Evolutionary conservation across 2,329 filamentous ascomycete species (phyloP).

Genomic region (Coccinonectria pachysandricola): DNA sequence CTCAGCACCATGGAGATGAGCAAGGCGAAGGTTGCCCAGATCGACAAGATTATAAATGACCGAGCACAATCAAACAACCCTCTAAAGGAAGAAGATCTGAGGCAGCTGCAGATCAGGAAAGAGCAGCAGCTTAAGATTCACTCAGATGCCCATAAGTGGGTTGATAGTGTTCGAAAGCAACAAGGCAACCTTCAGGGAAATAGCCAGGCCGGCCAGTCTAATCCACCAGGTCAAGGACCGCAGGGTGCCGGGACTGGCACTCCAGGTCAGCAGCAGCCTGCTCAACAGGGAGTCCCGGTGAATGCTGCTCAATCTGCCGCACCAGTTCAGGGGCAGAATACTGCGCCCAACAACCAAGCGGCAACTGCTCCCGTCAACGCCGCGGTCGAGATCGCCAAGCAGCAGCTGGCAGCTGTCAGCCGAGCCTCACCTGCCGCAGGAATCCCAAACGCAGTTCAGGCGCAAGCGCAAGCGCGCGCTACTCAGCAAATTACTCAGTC

Average conservation of each 20-base stretch:
- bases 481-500: constrained; percentile 16
- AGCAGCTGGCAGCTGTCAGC: constrained; percentile 22
- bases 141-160: constrained; percentile 36
- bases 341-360: constrained; percentile 20
- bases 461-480: constrained; percentile 20
- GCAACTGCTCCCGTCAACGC: constrained; percentile 31
- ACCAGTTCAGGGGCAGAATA: constrained; percentile 11
- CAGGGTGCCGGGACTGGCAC: constrained; percentile 13
- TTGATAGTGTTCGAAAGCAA: constrained; percentile 36
- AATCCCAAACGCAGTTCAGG: constrained; percentile 13
- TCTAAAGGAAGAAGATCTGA: constrained; percentile 37
- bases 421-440: constrained; percentile 22
- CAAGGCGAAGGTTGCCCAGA: constrained; percentile 28
- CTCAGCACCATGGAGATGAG: constrained; percentile 39
- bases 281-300: constrained; percentile 7
- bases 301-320: constrained; percentile 12
- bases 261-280: constrained; percentile 15
- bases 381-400: constrained; percentile 36
- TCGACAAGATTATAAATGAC: constrained; percentile 34
- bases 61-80: constrained; percentile 32
- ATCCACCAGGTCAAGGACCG: constrained; percentile 5
- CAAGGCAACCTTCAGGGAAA: constrained; percentile 26
- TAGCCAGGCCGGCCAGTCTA: constrained; percentile 13
- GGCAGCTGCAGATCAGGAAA: constrained; percentile 32
- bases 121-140: constrained; percentile 35